Evolutionary conservation across 2,329 filamentous ascomycete species (phyloP).

Genomic region (Aspergillus sp.): DNA sequence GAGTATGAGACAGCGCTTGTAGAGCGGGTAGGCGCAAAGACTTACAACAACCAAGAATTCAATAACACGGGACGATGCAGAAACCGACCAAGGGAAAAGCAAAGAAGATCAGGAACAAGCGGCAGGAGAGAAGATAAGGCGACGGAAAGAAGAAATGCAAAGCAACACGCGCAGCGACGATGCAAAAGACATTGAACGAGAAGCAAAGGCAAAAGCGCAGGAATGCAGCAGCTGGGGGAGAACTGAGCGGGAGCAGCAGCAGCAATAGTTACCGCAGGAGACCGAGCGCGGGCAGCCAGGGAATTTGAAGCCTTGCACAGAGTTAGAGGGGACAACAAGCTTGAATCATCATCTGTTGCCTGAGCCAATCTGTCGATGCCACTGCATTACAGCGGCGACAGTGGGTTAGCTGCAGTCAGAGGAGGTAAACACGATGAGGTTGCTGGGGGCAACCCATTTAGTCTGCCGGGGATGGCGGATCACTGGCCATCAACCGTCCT

Average conservation of each 20-base stretch:
- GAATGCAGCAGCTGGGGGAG: constrained; percentile 9
- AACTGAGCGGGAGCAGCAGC: constrained; percentile 12
- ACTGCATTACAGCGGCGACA: constrained; percentile 27
- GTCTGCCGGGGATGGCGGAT: constrained; percentile 28
- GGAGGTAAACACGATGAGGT: constrained; percentile 41
- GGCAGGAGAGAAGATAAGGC: not conserved
- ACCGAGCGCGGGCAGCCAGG: constrained; percentile 27
- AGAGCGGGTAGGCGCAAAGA: constrained; percentile 18
- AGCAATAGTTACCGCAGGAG: constrained; percentile 21
- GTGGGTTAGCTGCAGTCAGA: constrained; percentile 26
- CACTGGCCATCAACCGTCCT: constrained; percentile 8
- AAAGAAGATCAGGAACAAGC: constrained; percentile 1
- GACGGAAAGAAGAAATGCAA: constrained; percentile 17
- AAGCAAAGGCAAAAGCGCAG: constrained; percentile 13
- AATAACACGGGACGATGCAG: constrained; percentile 16
- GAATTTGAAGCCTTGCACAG: constrained; percentile 35
- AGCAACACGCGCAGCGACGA: constrained; percentile 11
- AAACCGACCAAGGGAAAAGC: constrained; percentile 6
- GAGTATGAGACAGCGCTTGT: not conserved
- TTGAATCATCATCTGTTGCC: constrained; percentile 26
- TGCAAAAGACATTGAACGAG: constrained; percentile 23
- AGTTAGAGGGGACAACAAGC: constrained; percentile 30
- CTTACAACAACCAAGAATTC: constrained; percentile 19
- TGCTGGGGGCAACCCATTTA: constrained; percentile 38
- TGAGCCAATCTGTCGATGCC: constrained; percentile 26